phyloP scores from a whole-genome alignment of 2,329 filamentous ascomycete genomes.

The Cladosporium oxysporum region DNA sequence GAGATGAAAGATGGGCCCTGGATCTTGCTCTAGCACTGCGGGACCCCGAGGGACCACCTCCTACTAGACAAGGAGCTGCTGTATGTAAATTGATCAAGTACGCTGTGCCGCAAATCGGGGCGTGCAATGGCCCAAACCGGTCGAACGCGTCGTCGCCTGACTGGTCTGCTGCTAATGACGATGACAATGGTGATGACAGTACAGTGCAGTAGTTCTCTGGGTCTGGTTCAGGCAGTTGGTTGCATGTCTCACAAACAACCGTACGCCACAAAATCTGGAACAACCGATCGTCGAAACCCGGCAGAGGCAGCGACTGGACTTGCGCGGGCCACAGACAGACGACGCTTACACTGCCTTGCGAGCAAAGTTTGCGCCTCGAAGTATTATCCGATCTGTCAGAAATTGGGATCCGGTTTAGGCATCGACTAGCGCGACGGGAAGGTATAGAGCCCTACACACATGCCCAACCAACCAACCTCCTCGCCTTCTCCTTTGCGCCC shows the following conservation, averaged over 20 bases:
- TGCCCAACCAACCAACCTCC: background rate
- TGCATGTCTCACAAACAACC: slow-evolving; percentile 10
- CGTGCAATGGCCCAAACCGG: background rate
- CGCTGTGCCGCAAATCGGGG: background rate
- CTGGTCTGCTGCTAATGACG: background rate
- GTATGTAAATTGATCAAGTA: slow-evolving; percentile 1
- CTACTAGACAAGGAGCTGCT: slow-evolving; percentile 15
- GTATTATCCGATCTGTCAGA: slow-evolving; percentile 20
- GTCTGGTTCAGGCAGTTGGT: background rate
- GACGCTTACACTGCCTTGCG: background rate
- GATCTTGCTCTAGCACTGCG: slow-evolving; percentile 10
- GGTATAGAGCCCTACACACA: slow-evolving; percentile 16
- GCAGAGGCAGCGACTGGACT: background rate
- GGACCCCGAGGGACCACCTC: slow-evolving; percentile 6
- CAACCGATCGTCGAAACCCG: background rate
- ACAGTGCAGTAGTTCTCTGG: background rate
- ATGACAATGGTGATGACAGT: background rate
- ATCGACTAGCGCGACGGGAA: slow-evolving; percentile 6
- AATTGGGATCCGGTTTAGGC: slow-evolving; percentile 17
- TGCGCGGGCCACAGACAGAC: background rate
- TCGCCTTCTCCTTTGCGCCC: background rate
- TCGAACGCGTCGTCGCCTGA: background rate
- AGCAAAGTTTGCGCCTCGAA: slow-evolving; percentile 15
- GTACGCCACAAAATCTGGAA: background rate
- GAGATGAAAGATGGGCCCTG: slow-evolving; percentile 19